Conservation (phyloP, 2,329 filamentous ascomycete genomes). For the Colletotrichum kahawae region DNA sequence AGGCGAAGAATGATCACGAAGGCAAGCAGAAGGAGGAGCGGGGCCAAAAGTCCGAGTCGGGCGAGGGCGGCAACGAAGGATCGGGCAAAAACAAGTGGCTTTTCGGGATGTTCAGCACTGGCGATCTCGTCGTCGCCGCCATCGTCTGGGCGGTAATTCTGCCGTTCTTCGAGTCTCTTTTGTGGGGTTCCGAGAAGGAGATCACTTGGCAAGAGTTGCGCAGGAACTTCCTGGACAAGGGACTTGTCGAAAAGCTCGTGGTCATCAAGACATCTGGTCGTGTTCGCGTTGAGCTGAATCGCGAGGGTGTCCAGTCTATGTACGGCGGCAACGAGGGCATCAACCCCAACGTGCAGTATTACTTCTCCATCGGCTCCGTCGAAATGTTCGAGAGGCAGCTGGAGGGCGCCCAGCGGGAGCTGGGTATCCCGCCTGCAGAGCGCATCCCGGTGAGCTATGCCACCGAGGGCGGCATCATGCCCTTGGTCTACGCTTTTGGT, state of each 20-base stretch:
- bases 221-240: conserved; percentile 93
- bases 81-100: conserved; percentile 25
- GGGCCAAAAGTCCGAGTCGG: conserved; percentile 8
- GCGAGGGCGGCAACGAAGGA: conserved; percentile 9
- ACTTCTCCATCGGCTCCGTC: conserved; percentile 93
- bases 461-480: conserved; percentile 75
- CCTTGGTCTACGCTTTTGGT: conserved; percentile 77
- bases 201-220: conserved; percentile 98
- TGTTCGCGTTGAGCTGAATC: conserved; percentile 82
- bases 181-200: conserved; percentile 59
- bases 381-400: conserved; percentile 90
- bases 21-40: conserved; percentile 31
- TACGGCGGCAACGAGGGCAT: conserved; percentile 76
- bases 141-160: conserved; percentile 50
- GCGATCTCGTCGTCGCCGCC: conserved; percentile 52
- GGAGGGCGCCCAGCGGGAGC: conserved; percentile 85
- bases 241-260: conserved; percentile 90
- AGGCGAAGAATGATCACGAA: conserved; percentile 17
- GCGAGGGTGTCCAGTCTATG: conserved; percentile 71
- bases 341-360: conserved; percentile 77
- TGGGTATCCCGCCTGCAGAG: conserved; percentile 85
- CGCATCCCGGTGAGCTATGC: conserved; percentile 92
- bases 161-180: conserved; percentile 45
- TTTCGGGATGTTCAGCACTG: conserved; percentile 23
- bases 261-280: conserved; percentile 69